A percentile compares a stretch with the other conserved stretches of the same genome.
These are phyloP conservation scores for Monosporascus sp. DNA, from an alignment of 2,329 filamentous ascomycete species.

Conservation along the genomic window DNA sequence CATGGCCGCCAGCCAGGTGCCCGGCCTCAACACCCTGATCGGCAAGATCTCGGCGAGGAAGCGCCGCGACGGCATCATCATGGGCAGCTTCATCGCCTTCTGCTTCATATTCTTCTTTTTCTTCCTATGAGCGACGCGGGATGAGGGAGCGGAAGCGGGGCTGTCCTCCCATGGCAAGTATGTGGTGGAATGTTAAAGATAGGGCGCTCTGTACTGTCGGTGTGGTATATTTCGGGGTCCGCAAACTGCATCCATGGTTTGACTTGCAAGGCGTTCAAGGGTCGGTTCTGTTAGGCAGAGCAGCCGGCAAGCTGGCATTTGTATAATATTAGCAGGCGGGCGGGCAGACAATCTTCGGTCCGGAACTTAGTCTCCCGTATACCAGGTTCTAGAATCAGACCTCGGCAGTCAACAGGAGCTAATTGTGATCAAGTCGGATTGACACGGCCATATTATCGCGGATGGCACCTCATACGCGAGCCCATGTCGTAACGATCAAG, in stretches of 20 bases:
- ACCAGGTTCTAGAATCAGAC: neutral
- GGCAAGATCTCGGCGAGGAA: conserved; percentile 91
- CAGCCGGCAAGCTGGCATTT: neutral
- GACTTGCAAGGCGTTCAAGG: conserved; percentile 1
- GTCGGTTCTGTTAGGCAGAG: neutral
- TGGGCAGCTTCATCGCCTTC: conserved; percentile 85
- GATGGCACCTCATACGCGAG: too few relatives aligned
- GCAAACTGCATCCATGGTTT: neutral
- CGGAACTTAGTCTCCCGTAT: neutral
- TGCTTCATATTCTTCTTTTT: conserved; percentile 85
- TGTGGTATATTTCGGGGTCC: neutral
- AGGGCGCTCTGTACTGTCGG: neutral
- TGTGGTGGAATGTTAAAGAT: too few relatives aligned
- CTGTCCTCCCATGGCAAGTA: too few relatives aligned
- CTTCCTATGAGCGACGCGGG: conserved; percentile 51
- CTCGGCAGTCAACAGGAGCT: neutral
- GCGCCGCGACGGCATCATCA: conserved; percentile 88
- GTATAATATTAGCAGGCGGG: neutral
- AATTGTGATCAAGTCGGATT: neutral
- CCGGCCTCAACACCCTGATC: conserved; percentile 88
- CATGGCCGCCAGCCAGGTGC: conserved; percentile 81
- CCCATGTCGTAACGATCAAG: neutral
- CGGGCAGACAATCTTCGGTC: neutral
- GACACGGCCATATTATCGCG: too few relatives aligned
- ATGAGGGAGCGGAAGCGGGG: neutral